Conservation (phyloP, 2,329 filamentous ascomycete genomes). For the Sclerotinia nivalis region DNA sequence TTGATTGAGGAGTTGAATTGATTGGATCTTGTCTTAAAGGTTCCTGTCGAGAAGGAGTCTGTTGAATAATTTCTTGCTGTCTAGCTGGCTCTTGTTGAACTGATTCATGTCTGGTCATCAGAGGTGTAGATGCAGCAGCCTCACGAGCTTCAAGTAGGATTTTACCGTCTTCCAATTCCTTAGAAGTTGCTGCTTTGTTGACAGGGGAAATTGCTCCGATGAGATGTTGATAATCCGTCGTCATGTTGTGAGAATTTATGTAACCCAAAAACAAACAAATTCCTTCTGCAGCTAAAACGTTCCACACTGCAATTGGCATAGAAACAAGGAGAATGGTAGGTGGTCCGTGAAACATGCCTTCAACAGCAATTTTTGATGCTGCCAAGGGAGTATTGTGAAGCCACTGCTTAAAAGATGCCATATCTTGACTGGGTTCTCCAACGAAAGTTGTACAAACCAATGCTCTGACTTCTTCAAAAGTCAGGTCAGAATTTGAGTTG, state of each 20-base stretch:
- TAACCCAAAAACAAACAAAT: conserved; percentile 66
- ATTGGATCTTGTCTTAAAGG: conserved; percentile 34
- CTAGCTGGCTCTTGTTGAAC: conserved; percentile 24
- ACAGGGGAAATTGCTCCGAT: conserved; percentile 49
- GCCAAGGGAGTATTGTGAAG: conserved; percentile 59
- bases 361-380: conserved; percentile 60
- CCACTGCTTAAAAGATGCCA: conserved; percentile 67
- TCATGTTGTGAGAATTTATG: conserved; percentile 67
- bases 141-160: conserved; percentile 51
- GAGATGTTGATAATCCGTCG: conserved; percentile 61
- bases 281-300: conserved; percentile 64
- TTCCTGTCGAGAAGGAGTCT: conserved; percentile 31
- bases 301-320: conserved; percentile 65
- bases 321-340: conserved; percentile 67
- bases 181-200: conserved; percentile 48
- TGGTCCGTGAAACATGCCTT: conserved; percentile 68
- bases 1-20: conserved; percentile 34
- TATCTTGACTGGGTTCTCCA: conserved; percentile 64
- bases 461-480: conserved; percentile 63
- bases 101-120: conserved; percentile 48
- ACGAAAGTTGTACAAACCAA: conserved; percentile 67
- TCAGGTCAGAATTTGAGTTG: conserved; percentile 49
- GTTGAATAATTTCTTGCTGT: conserved; percentile 25
- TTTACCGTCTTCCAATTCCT: conserved; percentile 58
- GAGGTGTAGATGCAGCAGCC: conserved; percentile 41